Base-by-base conservation (phyloP, 2,329 filamentous ascomycete species). In the Penicillium occitanis region DNA sequence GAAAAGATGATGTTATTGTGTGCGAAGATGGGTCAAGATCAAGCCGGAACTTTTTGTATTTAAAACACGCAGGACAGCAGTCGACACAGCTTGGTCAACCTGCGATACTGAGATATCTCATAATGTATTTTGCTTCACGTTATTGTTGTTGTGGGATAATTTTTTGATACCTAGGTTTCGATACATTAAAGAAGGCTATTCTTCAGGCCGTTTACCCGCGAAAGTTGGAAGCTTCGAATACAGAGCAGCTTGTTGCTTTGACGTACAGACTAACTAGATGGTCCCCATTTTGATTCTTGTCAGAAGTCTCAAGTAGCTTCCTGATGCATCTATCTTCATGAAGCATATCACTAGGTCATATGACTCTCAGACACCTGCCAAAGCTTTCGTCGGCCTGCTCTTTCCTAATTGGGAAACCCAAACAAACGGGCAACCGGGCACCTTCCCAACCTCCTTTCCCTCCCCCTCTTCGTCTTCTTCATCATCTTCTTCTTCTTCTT, bases 381-480 rank as follows among this genome's bases (percentile, higher is more conserved):
- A 2, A 42, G 30, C 2, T 19, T 3, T 28, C 46, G 1, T 28
- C 19, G 7, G 13, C 4, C 22, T 61, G 25, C 58, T 61, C 40
- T 61, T 61, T 46, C 58, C 58, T 48, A 48, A 6, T 48, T 48
- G 58, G 58, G 28, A 46, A 59, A 22, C 14, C 5, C 50, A 33
- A 33, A 33, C 50, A 55, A 55, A 55, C 28, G 28, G 7, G 50
- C 40, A 44, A 61, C 25, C 5, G 58, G 44, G 40, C 40, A 5
- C 58, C 33, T 46, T 60, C 37, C 57, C 37, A n/a, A 28, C 22
- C 37, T 33, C 5, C 22, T 7, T 33, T 17, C 33, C 10, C 25
- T 19, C 55, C 5, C 2, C 35, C 14, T 58, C 22, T 42, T 25
- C n/a, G n/a, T 22, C 4, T 37, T 10, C 10, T 11, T 58, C 22